Evolutionary conservation across 805 yeast genomes (phyloP), one percentile per base, ranked within the genome.

Genomic region (Lipomyces sp.): DNA sequence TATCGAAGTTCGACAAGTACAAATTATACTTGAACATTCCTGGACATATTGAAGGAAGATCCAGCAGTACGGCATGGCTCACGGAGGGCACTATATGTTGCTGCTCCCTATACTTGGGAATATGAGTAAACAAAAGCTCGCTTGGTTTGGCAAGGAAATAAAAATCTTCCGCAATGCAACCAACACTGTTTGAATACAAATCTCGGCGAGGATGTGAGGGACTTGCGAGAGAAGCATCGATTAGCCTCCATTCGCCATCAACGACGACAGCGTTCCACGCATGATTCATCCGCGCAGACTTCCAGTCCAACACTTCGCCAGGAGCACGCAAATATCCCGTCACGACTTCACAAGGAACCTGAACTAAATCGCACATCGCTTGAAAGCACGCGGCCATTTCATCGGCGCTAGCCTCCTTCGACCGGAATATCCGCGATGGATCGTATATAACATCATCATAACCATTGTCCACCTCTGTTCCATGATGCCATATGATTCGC

Each of bases 11-110:
- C 52, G 77, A 70, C 46, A 89, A 74, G 52, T 74, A 73, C 37
- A 91, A 65, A 1, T 75, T 72, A 63, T 81, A 78, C 35, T 70
- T 73, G 66, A 84, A 80, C 61, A 84, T 88, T 0, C 87, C 84
- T 0, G 96, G 90, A 63, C 88, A 86, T n/a, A 84, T 79, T 28
- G 95, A 77, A 0, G 98, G 98, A 43, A 91, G 71, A 40, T 88
- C 80, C 51, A 87, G 74, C 14, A 93, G 90, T 21, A 84, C 79
- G 57, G 80, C 75, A 32, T 85, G 84, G 55, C 86, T 90, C 54
- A 91, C 71, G 2, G 95, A 86, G 3, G 97, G 98, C 28, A 79
- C 75, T 19, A 91, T 79, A 68, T 86, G 96, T 67, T 93, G 98
- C 57, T 86, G 83, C 53, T 80, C 83, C 38, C 80, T 80, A 51